Conservation (phyloP, 768 basidiomycete species). For the Pulveroboletus frians region DNA sequence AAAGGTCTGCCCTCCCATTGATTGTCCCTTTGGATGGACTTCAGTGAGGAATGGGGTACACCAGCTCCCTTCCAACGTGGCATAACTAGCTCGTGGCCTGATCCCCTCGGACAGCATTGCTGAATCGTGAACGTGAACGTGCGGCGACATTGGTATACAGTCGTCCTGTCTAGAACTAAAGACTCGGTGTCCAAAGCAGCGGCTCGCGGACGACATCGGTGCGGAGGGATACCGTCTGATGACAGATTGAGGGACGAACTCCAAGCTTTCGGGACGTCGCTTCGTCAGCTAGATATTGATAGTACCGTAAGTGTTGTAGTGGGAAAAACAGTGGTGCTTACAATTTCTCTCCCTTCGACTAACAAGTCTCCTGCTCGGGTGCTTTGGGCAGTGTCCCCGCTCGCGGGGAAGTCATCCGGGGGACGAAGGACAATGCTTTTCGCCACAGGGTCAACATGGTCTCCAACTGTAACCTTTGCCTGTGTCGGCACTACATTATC, state of each 20-base stretch:
- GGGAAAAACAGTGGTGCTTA: conserved; percentile 2
- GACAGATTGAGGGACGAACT: conserved; percentile 26
- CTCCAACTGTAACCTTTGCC: neutral
- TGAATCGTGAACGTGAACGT: neutral
- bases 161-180: neutral
- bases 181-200: neutral
- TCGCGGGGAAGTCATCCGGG: neutral
- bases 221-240: conserved; percentile 20
- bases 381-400: neutral
- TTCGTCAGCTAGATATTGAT: conserved; percentile 1
- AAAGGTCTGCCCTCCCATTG: neutral
- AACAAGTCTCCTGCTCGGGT: neutral
- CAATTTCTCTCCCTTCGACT: conserved; percentile 1
- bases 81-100: conserved; percentile 1
- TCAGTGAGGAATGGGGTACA: conserved; percentile 1
- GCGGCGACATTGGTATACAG: neutral
- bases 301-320: neutral
- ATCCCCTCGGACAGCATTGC: neutral
- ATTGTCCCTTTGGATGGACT: neutral
- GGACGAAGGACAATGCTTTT: neutral
- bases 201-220: neutral
- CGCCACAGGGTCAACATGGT: neutral
- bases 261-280: conserved; percentile 19
- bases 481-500: neutral
- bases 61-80: neutral